These are phyloP conservation scores for Sungouiella blattae DNA, from an alignment of 805 yeast genomes.

Conservation along the genomic window DNA sequence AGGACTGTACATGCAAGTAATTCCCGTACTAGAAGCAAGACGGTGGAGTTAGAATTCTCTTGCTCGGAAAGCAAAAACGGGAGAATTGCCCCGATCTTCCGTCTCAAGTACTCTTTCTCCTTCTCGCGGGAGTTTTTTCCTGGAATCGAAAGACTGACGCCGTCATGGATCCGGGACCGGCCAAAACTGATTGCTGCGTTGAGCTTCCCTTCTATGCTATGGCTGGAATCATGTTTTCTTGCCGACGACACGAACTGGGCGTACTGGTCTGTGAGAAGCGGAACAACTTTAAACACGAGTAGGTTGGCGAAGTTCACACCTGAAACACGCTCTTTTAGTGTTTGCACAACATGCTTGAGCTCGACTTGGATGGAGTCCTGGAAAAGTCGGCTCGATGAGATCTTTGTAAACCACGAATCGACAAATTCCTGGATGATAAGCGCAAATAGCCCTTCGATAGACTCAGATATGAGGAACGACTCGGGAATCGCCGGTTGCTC, in stretches of 20 bases:
- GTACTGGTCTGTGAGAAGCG: conserved; percentile 65
- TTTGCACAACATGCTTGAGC: conserved; percentile 38
- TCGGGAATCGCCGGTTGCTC: conserved; percentile 37
- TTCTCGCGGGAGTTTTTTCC: conserved; percentile 25
- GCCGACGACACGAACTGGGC: conserved; percentile 36
- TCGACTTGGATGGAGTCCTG: conserved; percentile 42
- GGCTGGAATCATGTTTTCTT: conserved; percentile 17
- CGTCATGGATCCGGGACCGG: conserved; percentile 57
- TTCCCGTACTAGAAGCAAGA: conserved; percentile 54
- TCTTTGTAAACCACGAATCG: conserved; percentile 50
- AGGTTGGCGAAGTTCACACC: conserved; percentile 53
- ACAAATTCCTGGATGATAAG: conserved; percentile 53
- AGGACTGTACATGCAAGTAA: conserved; percentile 49
- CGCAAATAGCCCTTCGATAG: conserved; percentile 47
- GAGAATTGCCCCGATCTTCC: conserved; percentile 38
- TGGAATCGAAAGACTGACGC: conserved; percentile 39
- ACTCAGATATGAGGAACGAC: conserved; percentile 50
- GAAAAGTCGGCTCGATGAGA: conserved; percentile 32
- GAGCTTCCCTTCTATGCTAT: conserved; percentile 34
- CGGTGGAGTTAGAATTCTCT: conserved; percentile 49
- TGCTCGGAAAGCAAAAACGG: conserved; percentile 46
- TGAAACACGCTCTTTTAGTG: conserved; percentile 40
- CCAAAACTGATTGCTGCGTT: conserved; percentile 44
- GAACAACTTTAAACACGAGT: conserved; percentile 56
- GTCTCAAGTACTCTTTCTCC: conserved; percentile 49